Percentiles rank a stretch among this genome's conserved stretches.
These are phyloP conservation scores for Aspergillus aculeatus DNA, from an alignment of 2,329 filamentous ascomycete genomes.

Conservation along the genomic window DNA sequence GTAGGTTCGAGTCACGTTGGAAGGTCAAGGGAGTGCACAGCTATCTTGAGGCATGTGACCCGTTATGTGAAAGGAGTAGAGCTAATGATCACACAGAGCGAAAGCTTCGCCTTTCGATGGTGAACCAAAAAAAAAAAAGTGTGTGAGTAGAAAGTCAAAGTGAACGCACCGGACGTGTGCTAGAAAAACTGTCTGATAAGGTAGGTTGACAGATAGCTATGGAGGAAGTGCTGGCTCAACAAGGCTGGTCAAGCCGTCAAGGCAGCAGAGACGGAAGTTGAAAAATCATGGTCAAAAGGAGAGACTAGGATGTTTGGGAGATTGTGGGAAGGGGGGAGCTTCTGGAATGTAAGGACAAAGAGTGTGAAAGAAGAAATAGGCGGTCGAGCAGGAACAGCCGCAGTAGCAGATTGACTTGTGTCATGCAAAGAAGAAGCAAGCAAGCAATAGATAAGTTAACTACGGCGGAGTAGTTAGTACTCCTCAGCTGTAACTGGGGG, in stretches of 20 bases:
- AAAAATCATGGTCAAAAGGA: constrained; percentile 14
- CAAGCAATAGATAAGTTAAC: neutral
- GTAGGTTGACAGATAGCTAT: constrained; percentile 7
- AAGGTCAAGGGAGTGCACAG: neutral
- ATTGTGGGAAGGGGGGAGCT: neutral
- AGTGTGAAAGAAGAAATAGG: constrained; percentile 8
- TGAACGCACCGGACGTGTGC: constrained; percentile 13
- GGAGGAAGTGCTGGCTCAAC: neutral
- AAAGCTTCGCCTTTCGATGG: neutral
- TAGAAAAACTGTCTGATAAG: constrained; percentile 8
- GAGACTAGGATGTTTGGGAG: neutral
- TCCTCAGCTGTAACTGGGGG: neutral
- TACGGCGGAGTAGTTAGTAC: neutral
- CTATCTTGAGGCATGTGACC: neutral
- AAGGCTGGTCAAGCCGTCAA: constrained; percentile 11
- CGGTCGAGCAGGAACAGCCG: constrained; percentile 8
- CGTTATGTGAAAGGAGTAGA: neutral
- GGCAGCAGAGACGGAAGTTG: constrained; percentile 2
- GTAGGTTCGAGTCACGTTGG: constrained; percentile 14
- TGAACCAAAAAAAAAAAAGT: constrained; percentile 1
- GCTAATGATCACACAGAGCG: constrained; percentile 13
- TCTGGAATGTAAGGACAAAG: neutral
- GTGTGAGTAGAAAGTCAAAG: constrained; percentile 7
- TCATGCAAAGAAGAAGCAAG: constrained; percentile 15
- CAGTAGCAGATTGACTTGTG: neutral